A percentile compares a stretch with the other conserved stretches of the same genome.
Evolutionary conservation across 352 stramenopile genomes (phyloP).

Genomic region (Phytophthora agathidicida): DNA sequence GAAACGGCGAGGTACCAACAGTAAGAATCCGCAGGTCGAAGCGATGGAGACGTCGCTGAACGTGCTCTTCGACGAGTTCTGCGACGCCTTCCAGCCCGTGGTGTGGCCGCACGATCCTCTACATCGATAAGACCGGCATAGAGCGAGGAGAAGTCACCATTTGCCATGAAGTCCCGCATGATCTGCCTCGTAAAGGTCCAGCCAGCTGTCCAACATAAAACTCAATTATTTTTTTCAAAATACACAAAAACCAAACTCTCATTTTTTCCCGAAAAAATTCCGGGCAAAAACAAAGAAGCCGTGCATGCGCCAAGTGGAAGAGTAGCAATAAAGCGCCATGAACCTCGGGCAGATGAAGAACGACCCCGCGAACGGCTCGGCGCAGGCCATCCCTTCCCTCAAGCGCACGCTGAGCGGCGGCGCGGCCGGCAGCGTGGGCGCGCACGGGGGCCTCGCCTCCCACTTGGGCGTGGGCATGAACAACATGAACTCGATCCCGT

Average conservation of each 20-base stretch:
- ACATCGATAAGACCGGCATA: conserved; percentile 18
- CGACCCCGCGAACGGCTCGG: conserved; percentile 50
- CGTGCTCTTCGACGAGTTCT: conserved; percentile 68
- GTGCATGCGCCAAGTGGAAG: conserved; percentile 8
- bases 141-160: conserved; percentile 7
- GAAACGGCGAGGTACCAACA: conserved; percentile 11
- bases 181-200: conserved; percentile 1
- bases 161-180: neutral
- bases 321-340: conserved; percentile 40
- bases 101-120: conserved; percentile 61
- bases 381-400: conserved; percentile 79
- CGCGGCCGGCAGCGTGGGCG: conserved; percentile 43
- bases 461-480: conserved; percentile 77
- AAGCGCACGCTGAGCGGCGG: conserved; percentile 87
- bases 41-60: conserved; percentile 60
- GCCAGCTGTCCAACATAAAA: conserved; percentile 21
- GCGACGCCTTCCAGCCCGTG: conserved; percentile 58
- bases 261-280: no score
- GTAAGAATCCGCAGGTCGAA: conserved; percentile 10
- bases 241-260: no score
- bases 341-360: conserved; percentile 82
- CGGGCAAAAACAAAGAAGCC: conserved; percentile 8
- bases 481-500: conserved; percentile 81
- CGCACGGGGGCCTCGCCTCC: conserved; percentile 43
- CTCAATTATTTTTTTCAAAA: no score